Evolutionary conservation across 768 basidiomycete species (phyloP).

Genomic region (Boletus rubroflammeus): DNA sequence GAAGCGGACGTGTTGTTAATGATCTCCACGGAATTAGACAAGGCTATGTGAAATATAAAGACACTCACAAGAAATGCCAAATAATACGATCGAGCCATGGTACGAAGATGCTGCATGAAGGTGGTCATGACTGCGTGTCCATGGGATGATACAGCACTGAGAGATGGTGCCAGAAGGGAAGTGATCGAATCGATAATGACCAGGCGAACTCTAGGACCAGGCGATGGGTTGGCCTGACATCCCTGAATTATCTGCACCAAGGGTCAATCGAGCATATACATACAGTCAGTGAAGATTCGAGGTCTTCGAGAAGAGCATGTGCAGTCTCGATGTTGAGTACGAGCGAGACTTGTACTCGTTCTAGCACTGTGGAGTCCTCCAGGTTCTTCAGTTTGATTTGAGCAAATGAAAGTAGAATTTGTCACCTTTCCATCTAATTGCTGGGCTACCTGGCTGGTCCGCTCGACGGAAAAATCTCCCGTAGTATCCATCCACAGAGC

Average conservation of each 20-base stretch:
- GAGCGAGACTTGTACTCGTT: conserved; percentile 55
- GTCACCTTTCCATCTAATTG: conserved; percentile 26
- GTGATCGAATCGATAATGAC: conserved; percentile 68
- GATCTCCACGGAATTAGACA: conserved; percentile 39
- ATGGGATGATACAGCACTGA: conserved; percentile 65
- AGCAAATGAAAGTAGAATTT: conserved; percentile 2
- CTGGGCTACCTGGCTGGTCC: conserved; percentile 39
- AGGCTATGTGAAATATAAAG: background rate
- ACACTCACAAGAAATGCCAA: conserved; percentile 53
- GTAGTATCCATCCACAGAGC: conserved; percentile 72
- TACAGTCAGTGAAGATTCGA: conserved; percentile 34
- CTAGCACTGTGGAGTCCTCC: conserved; percentile 39
- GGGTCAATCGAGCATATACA: background rate
- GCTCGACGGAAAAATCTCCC: conserved; percentile 59
- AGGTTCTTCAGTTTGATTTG: conserved; percentile 2
- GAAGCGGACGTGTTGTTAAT: conserved; percentile 52
- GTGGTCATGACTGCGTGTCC: conserved; percentile 73
- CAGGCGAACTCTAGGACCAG: conserved; percentile 33
- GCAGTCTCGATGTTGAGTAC: conserved; percentile 58
- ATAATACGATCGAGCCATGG: conserved; percentile 41
- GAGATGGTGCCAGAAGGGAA: conserved; percentile 55
- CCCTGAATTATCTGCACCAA: conserved; percentile 1
- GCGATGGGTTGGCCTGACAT: conserved; percentile 8
- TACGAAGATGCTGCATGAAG: conserved; percentile 63
- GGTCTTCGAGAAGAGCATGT: conserved; percentile 46